Evolutionary conservation across 768 basidiomycete species (phyloP).

Genomic region (Podaxis carcinomalis): DNA sequence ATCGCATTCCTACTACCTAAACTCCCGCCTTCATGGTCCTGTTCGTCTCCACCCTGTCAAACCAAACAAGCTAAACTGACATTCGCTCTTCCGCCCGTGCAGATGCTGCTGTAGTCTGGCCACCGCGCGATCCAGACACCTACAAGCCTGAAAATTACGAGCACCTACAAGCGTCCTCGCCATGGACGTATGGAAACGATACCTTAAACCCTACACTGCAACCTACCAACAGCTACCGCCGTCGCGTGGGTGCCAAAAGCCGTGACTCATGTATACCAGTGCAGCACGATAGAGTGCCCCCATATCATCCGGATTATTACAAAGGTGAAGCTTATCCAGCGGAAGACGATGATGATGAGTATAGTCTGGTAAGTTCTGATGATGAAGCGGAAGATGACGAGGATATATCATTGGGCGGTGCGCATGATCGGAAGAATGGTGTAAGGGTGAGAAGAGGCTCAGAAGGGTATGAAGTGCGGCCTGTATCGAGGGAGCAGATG

Average conservation of each 20-base stretch:
- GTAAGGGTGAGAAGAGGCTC: constrained; percentile 61
- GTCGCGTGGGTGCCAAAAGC: constrained; percentile 13
- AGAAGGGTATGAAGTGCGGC: constrained; percentile 76
- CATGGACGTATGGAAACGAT: constrained; percentile 85
- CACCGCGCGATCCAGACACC: constrained; percentile 63
- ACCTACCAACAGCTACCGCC: constrained; percentile 50
- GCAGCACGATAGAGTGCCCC: constrained; percentile 40
- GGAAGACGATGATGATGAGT: constrained; percentile 26
- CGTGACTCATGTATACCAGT: constrained; percentile 8
- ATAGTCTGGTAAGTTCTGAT: constrained; percentile 23
- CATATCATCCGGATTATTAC: constrained; percentile 73
- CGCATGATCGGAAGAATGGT: constrained; percentile 8
- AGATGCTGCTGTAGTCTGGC: constrained; percentile 49
- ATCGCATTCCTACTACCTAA: constrained; percentile 13
- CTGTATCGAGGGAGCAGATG: constrained; percentile 60
- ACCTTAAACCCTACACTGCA: constrained; percentile 71
- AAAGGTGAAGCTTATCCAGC: constrained; percentile 26
- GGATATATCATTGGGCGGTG: neutral
- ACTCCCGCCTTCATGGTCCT: neutral
- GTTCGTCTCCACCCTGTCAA: constrained; percentile 3
- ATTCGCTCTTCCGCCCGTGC: constrained; percentile 4
- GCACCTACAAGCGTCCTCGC: constrained; percentile 53
- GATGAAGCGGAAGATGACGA: constrained; percentile 19
- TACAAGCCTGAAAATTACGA: constrained; percentile 31
- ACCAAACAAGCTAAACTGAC: constrained; percentile 4